Base-by-base conservation (phyloP, 2,329 filamentous ascomycete species). In the Colletotrichum sp. region DNA sequence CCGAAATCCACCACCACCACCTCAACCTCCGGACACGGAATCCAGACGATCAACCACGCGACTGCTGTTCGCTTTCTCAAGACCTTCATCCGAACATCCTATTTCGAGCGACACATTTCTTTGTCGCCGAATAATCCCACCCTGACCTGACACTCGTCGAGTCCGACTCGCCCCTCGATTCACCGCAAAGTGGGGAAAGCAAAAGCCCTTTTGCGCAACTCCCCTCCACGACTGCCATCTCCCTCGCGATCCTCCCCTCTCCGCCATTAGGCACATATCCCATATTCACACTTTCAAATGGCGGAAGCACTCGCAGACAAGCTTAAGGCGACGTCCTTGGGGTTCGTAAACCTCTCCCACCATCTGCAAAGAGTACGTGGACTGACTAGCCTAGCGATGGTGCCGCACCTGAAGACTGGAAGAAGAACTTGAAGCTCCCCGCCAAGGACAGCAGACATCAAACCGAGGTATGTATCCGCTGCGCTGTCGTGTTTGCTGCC, bases 371-470 rank as follows among this genome's bases (percentile, higher is more conserved):
- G 43, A 63, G 32, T 26, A 38, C 26, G 18, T 80, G 77, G 74
- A 82, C 84, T 86, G 80, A 86, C 82, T 77, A 82, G 81, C 71
- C 79, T 80, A 89, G 87, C 82, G 88, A 91, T 81, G 86, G 84
- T 79, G 78, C 86, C 78, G 83, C 86, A 80, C 84, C 88, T 76
- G 90, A 92, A 34, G 92, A 95, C 82, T 96, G 94, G 94, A 95
- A 94, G 86, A 90, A 92, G 81, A 91, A 85, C 75, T 86, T 96
- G 74, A 95, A 94, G 79, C 85, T 94, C 75, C 95, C 95, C 68
- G 85, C 90, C 72, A 95, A 93, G 84, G 95, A 97, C 83, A 92
- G 88, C 80, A 91, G 95, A 86, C 92, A 94, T 80, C 95, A 97
- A 86, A 97, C 95, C 78, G 95, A 96, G 89, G 94, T 95, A 84